phyloP scores from a whole-genome alignment of 2,329 filamentous ascomycete genomes.

The Bipolaris oryzae region DNA sequence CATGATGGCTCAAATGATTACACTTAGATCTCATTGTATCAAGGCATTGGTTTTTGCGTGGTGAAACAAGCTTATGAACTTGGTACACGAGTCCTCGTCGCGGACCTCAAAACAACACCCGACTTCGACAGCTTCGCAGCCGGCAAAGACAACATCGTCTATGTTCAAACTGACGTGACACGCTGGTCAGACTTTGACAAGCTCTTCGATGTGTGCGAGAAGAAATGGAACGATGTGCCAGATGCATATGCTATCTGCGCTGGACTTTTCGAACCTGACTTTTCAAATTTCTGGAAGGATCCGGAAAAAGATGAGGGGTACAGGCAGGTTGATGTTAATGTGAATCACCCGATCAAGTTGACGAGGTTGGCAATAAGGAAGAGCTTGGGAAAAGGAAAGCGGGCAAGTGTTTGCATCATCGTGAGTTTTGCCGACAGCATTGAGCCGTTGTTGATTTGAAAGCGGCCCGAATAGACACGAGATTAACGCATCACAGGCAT shows the following conservation, averaged over 20 bases:
- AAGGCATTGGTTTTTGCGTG: slow-evolving; percentile 44
- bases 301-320: slow-evolving; percentile 36
- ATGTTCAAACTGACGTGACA: slow-evolving; percentile 37
- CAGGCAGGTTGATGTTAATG: slow-evolving; percentile 39
- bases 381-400: slow-evolving; percentile 34
- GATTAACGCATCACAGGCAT: slow-evolving; percentile 23
- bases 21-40: not conserved
- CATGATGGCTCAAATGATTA: not conserved
- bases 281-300: slow-evolving; percentile 42
- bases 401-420: slow-evolving; percentile 41
- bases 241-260: slow-evolving; percentile 43
- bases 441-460: not conserved
- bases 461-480: not conserved
- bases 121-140: slow-evolving; percentile 27
- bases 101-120: slow-evolving; percentile 33
- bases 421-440: slow-evolving; percentile 19
- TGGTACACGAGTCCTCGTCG: slow-evolving; percentile 32
- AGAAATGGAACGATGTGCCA: slow-evolving; percentile 41
- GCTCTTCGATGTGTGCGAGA: slow-evolving; percentile 33
- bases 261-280: slow-evolving; percentile 38
- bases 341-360: slow-evolving; percentile 40
- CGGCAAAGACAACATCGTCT: slow-evolving; percentile 32
- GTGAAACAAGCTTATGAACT: slow-evolving; percentile 35
- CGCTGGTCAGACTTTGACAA: slow-evolving; percentile 35
- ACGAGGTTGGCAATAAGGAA: slow-evolving; percentile 38